Percentiles rank a stretch among this genome's conserved stretches.
These are phyloP conservation scores for Chimonanthus praecox DNA, from an alignment of 164 flowering plant genomes.

Conservation along the genomic window DNA sequence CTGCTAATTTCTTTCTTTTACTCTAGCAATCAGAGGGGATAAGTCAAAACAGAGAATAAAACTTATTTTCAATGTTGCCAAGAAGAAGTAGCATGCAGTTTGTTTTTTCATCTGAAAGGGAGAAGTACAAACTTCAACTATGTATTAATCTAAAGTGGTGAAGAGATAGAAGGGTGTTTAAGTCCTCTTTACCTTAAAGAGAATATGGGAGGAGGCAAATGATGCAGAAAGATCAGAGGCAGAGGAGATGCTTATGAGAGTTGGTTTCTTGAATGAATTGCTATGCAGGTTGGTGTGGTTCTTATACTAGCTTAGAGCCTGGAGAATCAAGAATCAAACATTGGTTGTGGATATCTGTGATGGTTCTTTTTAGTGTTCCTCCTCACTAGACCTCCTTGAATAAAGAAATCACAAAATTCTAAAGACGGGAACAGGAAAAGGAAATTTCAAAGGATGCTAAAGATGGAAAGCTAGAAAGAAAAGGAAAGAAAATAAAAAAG, in stretches of 20 bases:
- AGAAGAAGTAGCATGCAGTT: too few relatives aligned
- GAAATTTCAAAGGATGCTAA: constrained; percentile 17
- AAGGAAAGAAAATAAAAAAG: too few relatives aligned
- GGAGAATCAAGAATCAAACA: constrained; percentile 17
- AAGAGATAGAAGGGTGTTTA: not conserved
- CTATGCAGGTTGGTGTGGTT: constrained; percentile 14
- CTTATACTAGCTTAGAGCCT: constrained; percentile 29
- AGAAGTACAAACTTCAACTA: not conserved
- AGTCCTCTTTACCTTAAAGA: constrained; percentile 9
- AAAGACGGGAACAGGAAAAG: constrained; percentile 28
- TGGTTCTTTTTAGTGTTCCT: constrained; percentile 44
- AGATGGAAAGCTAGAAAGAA: too few relatives aligned
- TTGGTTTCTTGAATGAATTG: not conserved
- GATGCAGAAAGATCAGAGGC: not conserved
- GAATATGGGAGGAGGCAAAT: not conserved
- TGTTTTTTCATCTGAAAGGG: not conserved
- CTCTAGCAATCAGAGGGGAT: too few relatives aligned
- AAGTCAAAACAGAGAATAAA: too few relatives aligned
- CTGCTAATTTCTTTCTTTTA: too few relatives aligned
- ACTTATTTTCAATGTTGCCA: too few relatives aligned
- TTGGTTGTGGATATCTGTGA: constrained; percentile 31
- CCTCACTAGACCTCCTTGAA: constrained; percentile 36
- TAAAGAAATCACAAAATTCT: constrained; percentile 30
- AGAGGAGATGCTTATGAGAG: constrained; percentile 6
- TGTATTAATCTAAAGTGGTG: not conserved